Evolutionary conservation across 1,284 basidiomycete species (phyloP).

Genomic region (Leucoagaricus sp.): DNA sequence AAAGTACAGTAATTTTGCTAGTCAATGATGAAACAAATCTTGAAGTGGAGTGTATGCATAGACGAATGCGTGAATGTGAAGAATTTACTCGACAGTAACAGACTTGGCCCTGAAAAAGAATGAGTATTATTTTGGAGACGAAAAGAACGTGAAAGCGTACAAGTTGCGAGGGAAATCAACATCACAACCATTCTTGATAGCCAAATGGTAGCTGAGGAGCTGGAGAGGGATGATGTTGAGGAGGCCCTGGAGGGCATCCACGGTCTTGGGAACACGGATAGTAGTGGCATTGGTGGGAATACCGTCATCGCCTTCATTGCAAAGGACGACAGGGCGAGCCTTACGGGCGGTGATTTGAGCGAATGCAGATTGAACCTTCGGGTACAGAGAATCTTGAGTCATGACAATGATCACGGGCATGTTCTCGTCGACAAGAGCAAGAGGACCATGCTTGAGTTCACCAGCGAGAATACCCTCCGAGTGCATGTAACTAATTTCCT

Average conservation of each 20-base stretch:
- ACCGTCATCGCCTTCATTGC: constrained; percentile 90
- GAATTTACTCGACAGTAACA: constrained; percentile 75
- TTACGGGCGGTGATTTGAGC: constrained; percentile 97
- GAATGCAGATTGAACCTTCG: constrained; percentile 96
- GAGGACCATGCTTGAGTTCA: constrained; percentile 98
- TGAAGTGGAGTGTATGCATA: neutral
- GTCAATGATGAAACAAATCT: neutral
- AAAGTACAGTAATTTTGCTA: constrained; percentile 16
- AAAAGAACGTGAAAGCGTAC: constrained; percentile 43
- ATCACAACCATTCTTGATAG: constrained; percentile 93
- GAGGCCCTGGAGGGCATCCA: constrained; percentile 95
- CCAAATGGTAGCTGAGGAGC: constrained; percentile 95
- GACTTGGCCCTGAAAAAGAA: constrained; percentile 68
- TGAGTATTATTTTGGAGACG: constrained; percentile 15
- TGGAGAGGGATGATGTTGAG: constrained; percentile 98
- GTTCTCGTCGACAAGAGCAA: constrained; percentile 97
- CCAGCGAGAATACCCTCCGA: constrained; percentile 95
- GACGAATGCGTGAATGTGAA: neutral
- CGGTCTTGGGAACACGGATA: constrained; percentile 91
- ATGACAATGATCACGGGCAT: constrained; percentile 99
- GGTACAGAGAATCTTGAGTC: constrained; percentile 98
- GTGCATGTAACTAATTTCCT: constrained; percentile 96
- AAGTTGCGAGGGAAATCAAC: constrained; percentile 99
- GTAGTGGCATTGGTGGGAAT: constrained; percentile 80
- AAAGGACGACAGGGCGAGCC: constrained; percentile 94